Evolutionary conservation across 805 yeast species (phyloP).

Genomic region (Cyberlindnera xylosilytica): DNA sequence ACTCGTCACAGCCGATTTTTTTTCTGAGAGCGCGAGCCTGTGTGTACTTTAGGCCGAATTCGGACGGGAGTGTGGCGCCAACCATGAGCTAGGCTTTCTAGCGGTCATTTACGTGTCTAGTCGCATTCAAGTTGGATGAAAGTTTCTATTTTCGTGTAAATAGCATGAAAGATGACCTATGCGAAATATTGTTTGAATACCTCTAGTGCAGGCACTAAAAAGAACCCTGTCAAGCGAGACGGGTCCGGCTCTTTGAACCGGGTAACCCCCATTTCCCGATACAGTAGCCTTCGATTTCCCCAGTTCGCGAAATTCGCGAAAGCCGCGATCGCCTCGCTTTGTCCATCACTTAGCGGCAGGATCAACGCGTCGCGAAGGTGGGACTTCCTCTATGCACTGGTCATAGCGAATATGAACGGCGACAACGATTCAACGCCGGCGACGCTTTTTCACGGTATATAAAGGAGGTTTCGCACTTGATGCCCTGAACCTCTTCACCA

Average conservation of each 20-base stretch:
- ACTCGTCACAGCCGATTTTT: neutral
- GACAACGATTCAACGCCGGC: neutral
- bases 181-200: too few species aligned
- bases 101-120: neutral
- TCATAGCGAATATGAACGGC: slow-evolving; percentile 23
- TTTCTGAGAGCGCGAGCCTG: neutral
- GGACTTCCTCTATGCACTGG: slow-evolving; percentile 24
- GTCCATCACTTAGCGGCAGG: slow-evolving; percentile 25
- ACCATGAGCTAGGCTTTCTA: neutral
- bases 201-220: neutral
- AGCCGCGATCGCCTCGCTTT: slow-evolving; percentile 19
- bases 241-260: neutral
- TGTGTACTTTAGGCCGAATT: neutral
- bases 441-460: neutral
- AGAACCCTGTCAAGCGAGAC: neutral
- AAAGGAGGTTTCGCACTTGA: neutral
- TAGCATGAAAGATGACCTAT: neutral
- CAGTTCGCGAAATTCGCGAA: neutral
- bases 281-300: too few species aligned
- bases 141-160: neutral
- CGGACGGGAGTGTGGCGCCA: neutral
- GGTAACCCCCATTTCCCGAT: neutral
- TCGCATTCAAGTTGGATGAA: too few species aligned
- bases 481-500: neutral
- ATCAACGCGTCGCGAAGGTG: slow-evolving; percentile 8